A percentile compares a stretch with the other conserved stretches of the same genome.
Conservation (phyloP, 176 grass and related monocot species). For the Tillandsia leiboldiana region DNA sequence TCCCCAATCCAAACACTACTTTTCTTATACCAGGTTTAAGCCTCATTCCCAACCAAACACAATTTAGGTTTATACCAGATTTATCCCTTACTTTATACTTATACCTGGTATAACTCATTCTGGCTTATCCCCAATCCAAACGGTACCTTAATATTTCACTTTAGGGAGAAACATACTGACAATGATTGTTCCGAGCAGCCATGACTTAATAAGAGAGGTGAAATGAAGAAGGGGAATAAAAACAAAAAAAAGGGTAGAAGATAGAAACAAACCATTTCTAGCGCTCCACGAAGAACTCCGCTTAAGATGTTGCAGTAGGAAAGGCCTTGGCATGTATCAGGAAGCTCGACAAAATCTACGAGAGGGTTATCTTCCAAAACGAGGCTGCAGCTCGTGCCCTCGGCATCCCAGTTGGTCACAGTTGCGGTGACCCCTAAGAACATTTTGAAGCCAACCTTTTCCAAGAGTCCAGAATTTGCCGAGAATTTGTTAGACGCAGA, state of each 20-base stretch:
- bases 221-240: not conserved
- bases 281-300: slow-evolving; percentile 83
- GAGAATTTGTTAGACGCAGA: not conserved
- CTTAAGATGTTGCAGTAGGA: slow-evolving; percentile 89
- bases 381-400: slow-evolving; percentile 88
- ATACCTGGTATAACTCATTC: too few species aligned
- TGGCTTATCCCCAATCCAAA: too few species aligned
- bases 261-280: slow-evolving; percentile 74
- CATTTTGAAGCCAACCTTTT: slow-evolving; percentile 98
- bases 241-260: not conserved
- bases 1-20: too few species aligned
- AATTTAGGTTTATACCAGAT: too few species aligned
- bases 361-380: slow-evolving; percentile 95
- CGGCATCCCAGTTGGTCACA: slow-evolving; percentile 93
- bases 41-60: too few species aligned
- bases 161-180: not conserved
- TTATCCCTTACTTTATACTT: too few species aligned
- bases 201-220: not conserved
- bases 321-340: slow-evolving; percentile 92
- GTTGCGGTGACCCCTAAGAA: slow-evolving; percentile 86
- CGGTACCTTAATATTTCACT: not conserved
- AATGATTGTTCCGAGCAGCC: not conserved
- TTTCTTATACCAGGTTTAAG: too few species aligned
- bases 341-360: slow-evolving; percentile 97
- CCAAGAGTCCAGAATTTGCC: not conserved